Evolutionary conservation across 2,329 filamentous ascomycete species (phyloP), one percentile per base, ranked within the genome.

Genomic region (Alternaria dauci): DNA sequence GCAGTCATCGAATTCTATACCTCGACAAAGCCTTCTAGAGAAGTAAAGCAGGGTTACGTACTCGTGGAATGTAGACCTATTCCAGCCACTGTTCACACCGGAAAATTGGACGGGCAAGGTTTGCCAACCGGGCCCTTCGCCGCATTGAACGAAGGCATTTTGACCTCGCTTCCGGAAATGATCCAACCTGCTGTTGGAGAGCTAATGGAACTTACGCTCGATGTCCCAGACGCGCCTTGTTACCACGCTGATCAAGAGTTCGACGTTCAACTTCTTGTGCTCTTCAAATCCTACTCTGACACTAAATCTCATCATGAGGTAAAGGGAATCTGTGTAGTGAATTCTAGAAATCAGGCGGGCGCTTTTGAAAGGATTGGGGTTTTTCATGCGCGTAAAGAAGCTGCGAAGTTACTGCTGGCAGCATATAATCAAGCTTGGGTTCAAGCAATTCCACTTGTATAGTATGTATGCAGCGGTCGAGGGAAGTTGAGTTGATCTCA

Each of bases 321-420:
- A n/a, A n/a, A n/a, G n/a, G n/a, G n/a, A n/a, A n/a, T n/a, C n/a
- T 47, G n/a, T 47, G 5, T 47, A 23, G 6, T 32, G 9, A 1
- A 23, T 2, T 25, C 41, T 2, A 1, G 1, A 9, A 32, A 14
- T 1, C 20, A 1, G 8, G 8, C 1, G 7, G 26, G 28, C 4
- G 44, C n/a, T 0, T 47, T 20, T 32, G 44, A 47, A 12, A 47
- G 44, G 7, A 8, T 32, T 8, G 44, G 26, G n/a, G 20, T 2
- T 8, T 47, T 47, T 2, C 0, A 1, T 2, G 2, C 12, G 2
- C 0, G 0, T 3, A 1, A 0, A 2, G 26, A 4, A 14, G 1
- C 3, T 2, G 6, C 6, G 11, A 2, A 2, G 2, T 20, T 3
- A 8, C 5, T 32, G 5, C 16, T 12, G 6, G 26, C 28, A 32